phyloP scores from a whole-genome alignment of 2,329 filamentous ascomycete genomes.

The Pseudogymnoascus sp. region DNA sequence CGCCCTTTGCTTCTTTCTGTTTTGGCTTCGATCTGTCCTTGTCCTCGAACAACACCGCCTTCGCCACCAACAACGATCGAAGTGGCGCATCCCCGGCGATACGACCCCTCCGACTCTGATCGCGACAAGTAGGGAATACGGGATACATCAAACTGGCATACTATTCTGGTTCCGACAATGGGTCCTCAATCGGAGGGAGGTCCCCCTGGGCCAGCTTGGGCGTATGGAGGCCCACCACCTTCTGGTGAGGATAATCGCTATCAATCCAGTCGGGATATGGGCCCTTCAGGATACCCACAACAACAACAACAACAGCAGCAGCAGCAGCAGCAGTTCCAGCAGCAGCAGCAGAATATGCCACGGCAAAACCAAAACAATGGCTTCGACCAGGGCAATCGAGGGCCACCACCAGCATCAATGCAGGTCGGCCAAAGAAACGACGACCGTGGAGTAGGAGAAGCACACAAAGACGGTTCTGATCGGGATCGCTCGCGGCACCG shows the following conservation, averaged over 20 bases:
- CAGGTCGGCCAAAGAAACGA: constrained; percentile 9
- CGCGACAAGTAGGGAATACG: neutral
- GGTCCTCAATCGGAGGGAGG: constrained; percentile 30
- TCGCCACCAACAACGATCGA: constrained; percentile 13
- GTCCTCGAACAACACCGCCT: constrained; percentile 11
- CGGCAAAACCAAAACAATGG: constrained; percentile 22
- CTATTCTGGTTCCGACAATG: constrained; percentile 18
- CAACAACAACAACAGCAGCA: neutral
- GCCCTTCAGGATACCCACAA: neutral
- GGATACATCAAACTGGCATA: neutral
- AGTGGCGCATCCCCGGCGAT: constrained; percentile 14
- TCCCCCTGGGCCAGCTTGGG: constrained; percentile 24
- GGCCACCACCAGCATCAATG: constrained; percentile 16
- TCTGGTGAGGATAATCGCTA: constrained; percentile 13
- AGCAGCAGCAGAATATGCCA: constrained; percentile 8
- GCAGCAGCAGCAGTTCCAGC: neutral
- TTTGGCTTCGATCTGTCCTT: neutral
- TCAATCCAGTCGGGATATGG: constrained; percentile 19
- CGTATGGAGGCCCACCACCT: constrained; percentile 15
- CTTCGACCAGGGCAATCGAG: constrained; percentile 22
- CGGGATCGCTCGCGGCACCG: constrained; percentile 48
- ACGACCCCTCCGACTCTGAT: constrained; percentile 9
- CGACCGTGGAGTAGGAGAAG: neutral
- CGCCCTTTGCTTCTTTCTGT: neutral
- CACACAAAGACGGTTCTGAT: constrained; percentile 29